These are phyloP conservation scores for Solanum hybrid DNA, from an alignment of 305 asterid genomes.

Conservation along the genomic window DNA sequence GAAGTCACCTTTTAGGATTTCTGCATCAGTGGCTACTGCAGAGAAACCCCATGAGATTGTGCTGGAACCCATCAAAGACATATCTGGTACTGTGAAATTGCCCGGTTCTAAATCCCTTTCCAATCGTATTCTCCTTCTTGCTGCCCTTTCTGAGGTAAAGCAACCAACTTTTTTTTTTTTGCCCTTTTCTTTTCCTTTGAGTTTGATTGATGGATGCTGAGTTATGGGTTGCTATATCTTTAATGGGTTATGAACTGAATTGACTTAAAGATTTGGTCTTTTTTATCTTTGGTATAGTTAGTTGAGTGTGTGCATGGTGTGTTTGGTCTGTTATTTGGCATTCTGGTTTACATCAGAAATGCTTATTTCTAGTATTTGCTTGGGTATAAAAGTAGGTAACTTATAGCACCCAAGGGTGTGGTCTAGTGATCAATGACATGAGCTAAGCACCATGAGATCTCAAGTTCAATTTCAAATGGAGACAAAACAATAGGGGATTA, in stretches of 20 bases:
- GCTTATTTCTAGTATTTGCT: background rate
- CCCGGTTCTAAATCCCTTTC: slow-evolving; percentile 98
- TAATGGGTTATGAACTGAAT: background rate
- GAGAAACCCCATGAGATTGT: slow-evolving; percentile 85
- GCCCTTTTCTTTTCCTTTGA: background rate
- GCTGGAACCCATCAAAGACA: slow-evolving; percentile 78
- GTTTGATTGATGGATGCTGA: background rate
- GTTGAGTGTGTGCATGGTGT: background rate
- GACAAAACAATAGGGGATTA: background rate
- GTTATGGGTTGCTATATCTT: background rate
- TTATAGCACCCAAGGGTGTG: background rate
- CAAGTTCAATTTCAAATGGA: background rate
- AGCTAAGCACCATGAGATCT: background rate
- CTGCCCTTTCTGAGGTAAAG: slow-evolving; percentile 87
- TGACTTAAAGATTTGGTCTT: background rate
- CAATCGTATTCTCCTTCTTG: slow-evolving; percentile 90
- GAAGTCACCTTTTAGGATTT: slow-evolving; percentile 25
- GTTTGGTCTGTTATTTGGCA: background rate
- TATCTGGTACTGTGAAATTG: slow-evolving; percentile 80
- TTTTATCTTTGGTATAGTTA: background rate
- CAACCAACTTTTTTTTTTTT: background rate
- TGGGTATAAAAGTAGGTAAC: background rate
- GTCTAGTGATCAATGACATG: background rate
- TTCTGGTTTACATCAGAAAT: background rate
- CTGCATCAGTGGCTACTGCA: slow-evolving; percentile 63